Evolutionary conservation across 192 early-diverging fungal species (phyloP), one percentile per base, ranked within the genome.

Genomic region (Coemansia reversa): DNA sequence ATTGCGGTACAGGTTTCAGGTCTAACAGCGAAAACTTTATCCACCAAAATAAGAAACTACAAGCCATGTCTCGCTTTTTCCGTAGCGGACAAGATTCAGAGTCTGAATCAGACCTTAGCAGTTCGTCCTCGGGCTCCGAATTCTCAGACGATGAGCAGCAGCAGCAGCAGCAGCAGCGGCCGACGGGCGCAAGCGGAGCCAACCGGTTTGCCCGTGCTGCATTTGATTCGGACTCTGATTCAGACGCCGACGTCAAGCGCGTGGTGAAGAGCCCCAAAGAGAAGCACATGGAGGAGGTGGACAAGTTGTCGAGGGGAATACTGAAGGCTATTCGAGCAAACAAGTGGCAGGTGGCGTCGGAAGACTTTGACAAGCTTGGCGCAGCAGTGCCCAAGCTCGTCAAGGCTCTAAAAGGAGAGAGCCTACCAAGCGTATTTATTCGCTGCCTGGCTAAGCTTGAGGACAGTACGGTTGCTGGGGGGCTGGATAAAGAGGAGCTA

Each of bases 281-380:
- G 25, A 97, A 95, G 85, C 87, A 91, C 47, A 83, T 87, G 55
- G 90, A 96, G 19, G 94, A 97, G 72, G 83, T 96, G 75, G 82
- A 90, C 47, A 66, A 58, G 27, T 72, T 86, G 50, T 83, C 87
- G 51, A 85, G 85, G 61, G 70, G 83, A 5, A 83, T 95, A 51
- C 81, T 89, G 48, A 92, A 91, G 66, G 87, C 86, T 2, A 70
- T 85, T 72, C 93, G 95, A 72, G 93, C 91, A 60, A 90, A 93
- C 73, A 92, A 95, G 75, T 98, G 95, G 95, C 64, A 69, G n/a
- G 69, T 54, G 5, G 60, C 67, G 27, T 32, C 62, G 9, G 52
- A 74, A 86, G 91, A 94, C 84, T 96, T 94, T 75, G 93, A 95
- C 60, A 93, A 92, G 73, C 84, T 96, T 25, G 87, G 85, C 70